Percentiles rank a stretch among this genome's conserved stretches.
phyloP scores from a whole-genome alignment of 179 eudicot genomes.

The Beta corolliflora region DNA sequence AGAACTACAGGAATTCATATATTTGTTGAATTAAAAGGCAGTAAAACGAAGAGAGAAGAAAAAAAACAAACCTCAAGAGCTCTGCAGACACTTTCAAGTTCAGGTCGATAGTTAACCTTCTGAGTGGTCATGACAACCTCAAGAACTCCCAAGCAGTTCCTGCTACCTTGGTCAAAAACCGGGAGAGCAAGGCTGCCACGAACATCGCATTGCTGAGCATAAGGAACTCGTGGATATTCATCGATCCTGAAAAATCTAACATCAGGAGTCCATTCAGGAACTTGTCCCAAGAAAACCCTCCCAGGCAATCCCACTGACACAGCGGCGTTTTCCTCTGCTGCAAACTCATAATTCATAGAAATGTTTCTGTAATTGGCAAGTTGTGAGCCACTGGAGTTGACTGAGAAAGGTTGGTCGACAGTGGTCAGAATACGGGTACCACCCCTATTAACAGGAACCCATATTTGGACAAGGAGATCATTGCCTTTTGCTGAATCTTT shows the following conservation, averaged over 20 bases:
- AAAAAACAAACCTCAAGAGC: slow-evolving; percentile 72
- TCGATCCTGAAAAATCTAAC: slow-evolving; percentile 70
- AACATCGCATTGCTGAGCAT: slow-evolving; percentile 73
- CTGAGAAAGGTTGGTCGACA: slow-evolving; percentile 59
- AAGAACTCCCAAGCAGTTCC: slow-evolving; percentile 79
- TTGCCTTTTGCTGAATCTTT: slow-evolving; percentile 53
- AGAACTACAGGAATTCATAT: neutral
- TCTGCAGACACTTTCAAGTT: slow-evolving; percentile 77
- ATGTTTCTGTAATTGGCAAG: slow-evolving; percentile 65
- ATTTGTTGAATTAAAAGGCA: neutral
- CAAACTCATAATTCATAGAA: slow-evolving; percentile 64
- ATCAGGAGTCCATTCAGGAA: slow-evolving; percentile 98
- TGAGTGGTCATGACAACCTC: slow-evolving; percentile 82
- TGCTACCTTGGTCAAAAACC: slow-evolving; percentile 81
- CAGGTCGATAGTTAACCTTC: slow-evolving; percentile 73
- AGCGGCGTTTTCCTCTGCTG: slow-evolving; percentile 60
- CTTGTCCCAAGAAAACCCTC: slow-evolving; percentile 69
- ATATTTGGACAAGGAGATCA: slow-evolving; percentile 70
- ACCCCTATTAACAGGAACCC: slow-evolving; percentile 72
- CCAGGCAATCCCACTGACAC: slow-evolving; percentile 72
- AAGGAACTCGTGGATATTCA: slow-evolving; percentile 77
- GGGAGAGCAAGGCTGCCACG: slow-evolving; percentile 89
- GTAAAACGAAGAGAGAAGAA: slow-evolving; percentile 2
- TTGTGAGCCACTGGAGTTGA: slow-evolving; percentile 54
- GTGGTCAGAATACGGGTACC: slow-evolving; percentile 67